Evolutionary conservation across 257 asterid species (phyloP).

Genomic region (Ehretia macrophylla): DNA sequence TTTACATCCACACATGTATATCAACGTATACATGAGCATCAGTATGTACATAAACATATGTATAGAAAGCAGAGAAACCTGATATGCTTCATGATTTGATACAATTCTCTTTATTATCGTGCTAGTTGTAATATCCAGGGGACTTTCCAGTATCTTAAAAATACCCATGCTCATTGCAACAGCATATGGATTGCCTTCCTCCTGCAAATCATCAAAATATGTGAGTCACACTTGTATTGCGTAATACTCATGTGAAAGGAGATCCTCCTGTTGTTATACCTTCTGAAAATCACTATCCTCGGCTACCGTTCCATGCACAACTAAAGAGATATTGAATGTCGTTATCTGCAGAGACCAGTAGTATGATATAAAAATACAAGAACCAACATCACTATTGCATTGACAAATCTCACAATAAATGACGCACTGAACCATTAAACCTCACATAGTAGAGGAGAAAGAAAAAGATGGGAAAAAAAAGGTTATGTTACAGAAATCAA

Average conservation of each 20-base stretch:
- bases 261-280: slow-evolving; percentile 33
- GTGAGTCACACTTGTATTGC: background rate
- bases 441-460: too few species aligned
- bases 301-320: slow-evolving; percentile 82
- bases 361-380: too few species aligned
- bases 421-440: too few species aligned
- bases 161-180: slow-evolving; percentile 70
- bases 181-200: slow-evolving; percentile 62
- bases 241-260: slow-evolving; percentile 1
- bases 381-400: background rate
- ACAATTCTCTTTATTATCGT: slow-evolving; percentile 89
- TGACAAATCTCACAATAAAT: background rate
- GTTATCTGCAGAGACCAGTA: slow-evolving; percentile 48
- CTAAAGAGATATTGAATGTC: slow-evolving; percentile 80
- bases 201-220: slow-evolving; percentile 33
- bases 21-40: too few species aligned
- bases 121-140: slow-evolving; percentile 89
- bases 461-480: too few species aligned
- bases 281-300: slow-evolving; percentile 80
- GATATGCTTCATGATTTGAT: slow-evolving; percentile 86
- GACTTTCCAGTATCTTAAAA: slow-evolving; percentile 68
- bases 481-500: too few species aligned
- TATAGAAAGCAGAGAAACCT: slow-evolving; percentile 41
- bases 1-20: too few species aligned
- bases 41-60: slow-evolving; percentile 2